Evolutionary conservation across 176 grass and related monocot species (phyloP).

Genomic region (Musa schizocarpa): DNA sequence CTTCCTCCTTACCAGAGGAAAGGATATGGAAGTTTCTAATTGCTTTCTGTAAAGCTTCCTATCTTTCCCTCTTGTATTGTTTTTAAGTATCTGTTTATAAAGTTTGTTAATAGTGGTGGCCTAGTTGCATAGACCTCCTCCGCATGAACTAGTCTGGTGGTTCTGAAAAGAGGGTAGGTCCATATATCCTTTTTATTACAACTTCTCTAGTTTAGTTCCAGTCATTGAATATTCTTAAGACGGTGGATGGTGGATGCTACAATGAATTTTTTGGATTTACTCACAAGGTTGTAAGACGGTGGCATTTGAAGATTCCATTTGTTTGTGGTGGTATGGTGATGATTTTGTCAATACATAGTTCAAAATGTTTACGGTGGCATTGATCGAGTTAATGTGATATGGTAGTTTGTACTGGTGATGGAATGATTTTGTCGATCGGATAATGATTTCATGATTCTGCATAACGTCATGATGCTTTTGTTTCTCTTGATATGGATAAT

Average conservation of each 20-base stretch:
- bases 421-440: background rate
- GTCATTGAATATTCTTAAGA: no score
- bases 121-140: no score
- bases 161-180: no score
- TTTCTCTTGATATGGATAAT: background rate
- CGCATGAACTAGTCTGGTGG: no score
- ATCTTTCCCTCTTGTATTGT: constrained; percentile 3
- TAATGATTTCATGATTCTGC: background rate
- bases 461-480: background rate
- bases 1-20: constrained; percentile 60
- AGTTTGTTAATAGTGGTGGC: background rate
- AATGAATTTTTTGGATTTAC: background rate
- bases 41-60: constrained; percentile 82
- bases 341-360: background rate
- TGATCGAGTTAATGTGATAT: background rate
- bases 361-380: background rate
- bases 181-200: no score
- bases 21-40: constrained; percentile 89
- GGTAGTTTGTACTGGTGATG: no score
- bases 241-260: no score
- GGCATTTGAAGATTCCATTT: background rate
- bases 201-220: no score
- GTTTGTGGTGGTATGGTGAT: background rate
- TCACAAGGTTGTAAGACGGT: background rate
- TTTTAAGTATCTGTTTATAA: background rate